Evolutionary conservation across 2,329 filamentous ascomycete species (phyloP).

Genomic region (Botryotinia narcissicola): DNA sequence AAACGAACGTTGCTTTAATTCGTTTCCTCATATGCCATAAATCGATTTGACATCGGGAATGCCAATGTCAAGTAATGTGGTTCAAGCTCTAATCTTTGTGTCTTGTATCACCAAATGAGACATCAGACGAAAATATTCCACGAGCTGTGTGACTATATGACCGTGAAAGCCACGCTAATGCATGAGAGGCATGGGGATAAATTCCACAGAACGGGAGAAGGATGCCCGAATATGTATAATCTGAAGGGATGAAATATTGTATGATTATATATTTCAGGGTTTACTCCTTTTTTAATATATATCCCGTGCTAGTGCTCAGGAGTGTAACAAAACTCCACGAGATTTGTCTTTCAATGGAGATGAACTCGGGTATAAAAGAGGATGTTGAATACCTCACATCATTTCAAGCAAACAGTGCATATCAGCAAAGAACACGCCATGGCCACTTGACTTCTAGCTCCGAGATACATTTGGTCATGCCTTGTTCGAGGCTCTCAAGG

Average conservation of each 20-base stretch:
- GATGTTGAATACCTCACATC: background rate
- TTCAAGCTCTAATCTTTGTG: background rate
- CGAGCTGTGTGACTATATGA: background rate
- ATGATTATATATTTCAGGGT: background rate
- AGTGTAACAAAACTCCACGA: too few species aligned
- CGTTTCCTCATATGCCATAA: background rate
- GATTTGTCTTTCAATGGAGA: background rate
- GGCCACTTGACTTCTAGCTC: background rate
- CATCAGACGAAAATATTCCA: slow-evolving; percentile 1
- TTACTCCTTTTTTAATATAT: background rate
- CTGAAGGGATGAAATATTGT: fast-evolving
- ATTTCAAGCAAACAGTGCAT: background rate
- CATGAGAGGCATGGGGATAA: background rate
- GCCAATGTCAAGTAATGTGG: background rate
- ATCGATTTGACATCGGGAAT: background rate
- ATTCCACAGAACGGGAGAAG: background rate
- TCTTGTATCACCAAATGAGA: background rate
- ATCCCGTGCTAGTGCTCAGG: too few species aligned
- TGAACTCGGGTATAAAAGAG: background rate
- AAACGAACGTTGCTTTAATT: background rate
- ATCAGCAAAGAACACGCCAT: too few species aligned
- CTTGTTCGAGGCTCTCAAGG: background rate
- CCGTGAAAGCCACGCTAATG: background rate
- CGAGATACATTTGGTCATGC: background rate
- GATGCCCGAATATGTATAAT: background rate